Evolutionary conservation across 2,329 filamentous ascomycete genomes (phyloP).

Genomic region (Talaromyces sp.): DNA sequence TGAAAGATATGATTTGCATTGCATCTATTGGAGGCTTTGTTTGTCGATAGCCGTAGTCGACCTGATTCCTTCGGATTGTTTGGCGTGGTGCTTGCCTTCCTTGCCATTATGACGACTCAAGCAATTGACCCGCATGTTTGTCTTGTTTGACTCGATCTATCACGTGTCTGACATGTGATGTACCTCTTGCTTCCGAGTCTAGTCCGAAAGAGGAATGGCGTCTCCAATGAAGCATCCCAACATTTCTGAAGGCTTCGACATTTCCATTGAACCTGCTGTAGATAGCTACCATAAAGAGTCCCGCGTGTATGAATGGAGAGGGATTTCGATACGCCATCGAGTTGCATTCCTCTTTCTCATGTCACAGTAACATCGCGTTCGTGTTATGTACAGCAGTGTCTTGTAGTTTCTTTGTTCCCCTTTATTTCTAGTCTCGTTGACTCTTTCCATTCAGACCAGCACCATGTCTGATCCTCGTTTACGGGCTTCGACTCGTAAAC

Average conservation of each 20-base stretch:
- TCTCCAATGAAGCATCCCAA: constrained; percentile 8
- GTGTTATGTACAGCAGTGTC: not conserved
- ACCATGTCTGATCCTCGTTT: constrained; percentile 25
- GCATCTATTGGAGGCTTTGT: not conserved
- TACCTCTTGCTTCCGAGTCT: not conserved
- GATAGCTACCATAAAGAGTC: not conserved
- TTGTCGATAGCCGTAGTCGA: not conserved
- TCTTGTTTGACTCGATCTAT: constrained; percentile 24
- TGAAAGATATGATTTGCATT: not conserved
- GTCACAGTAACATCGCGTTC: not conserved
- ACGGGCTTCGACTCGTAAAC: constrained; percentile 29
- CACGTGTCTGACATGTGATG: constrained; percentile 18
- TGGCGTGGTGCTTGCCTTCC: not conserved
- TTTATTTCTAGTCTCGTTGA: constrained; percentile 1
- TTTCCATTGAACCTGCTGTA: not conserved
- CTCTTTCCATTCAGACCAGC: constrained; percentile 5
- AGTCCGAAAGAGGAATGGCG: constrained; percentile 4
- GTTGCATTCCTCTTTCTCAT: not conserved
- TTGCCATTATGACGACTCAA: not conserved
- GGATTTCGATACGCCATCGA: not conserved
- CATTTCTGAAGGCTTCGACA: constrained; percentile 10
- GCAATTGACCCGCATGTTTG: constrained; percentile 26
- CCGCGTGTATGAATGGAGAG: not conserved
- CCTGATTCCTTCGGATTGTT: not conserved
- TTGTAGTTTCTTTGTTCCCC: constrained; percentile 11